These are phyloP conservation scores for Hypoxylon lienhwacheense DNA, from an alignment of 495 filamentous ascomycete species.

Conservation along the genomic window DNA sequence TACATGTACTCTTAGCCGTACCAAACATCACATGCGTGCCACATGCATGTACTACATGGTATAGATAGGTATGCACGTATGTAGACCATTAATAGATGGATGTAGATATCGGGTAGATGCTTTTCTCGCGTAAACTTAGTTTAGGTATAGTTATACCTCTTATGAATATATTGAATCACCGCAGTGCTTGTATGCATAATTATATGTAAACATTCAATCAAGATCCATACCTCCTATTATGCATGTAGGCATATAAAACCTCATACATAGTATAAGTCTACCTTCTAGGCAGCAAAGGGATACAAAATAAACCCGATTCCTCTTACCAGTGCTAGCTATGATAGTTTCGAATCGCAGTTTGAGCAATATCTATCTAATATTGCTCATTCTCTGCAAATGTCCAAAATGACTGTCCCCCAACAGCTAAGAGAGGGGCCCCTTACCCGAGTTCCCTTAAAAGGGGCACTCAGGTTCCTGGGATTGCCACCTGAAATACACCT, in stretches of 20 bases:
- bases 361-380: slow-evolving; percentile 1
- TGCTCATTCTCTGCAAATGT: neutral
- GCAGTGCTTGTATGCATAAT: no score
- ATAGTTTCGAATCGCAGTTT: neutral
- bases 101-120: no score
- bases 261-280: neutral
- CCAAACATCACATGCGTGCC: no score
- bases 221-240: neutral
- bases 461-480: slow-evolving; percentile 2
- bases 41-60: no score
- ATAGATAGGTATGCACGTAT: no score
- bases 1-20: no score
- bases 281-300: slow-evolving; percentile 11
- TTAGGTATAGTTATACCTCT: no score
- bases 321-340: neutral
- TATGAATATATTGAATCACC: no score
- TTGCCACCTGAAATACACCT: slow-evolving; percentile 68
- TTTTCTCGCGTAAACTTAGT: no score
- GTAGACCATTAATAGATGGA: no score
- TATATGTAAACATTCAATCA: no score
- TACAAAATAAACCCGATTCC: slow-evolving; percentile 11
- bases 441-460: neutral
- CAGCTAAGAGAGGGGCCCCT: neutral
- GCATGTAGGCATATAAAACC: neutral
- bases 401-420: neutral